Percentiles rank a stretch among this genome's conserved stretches.
These are phyloP conservation scores for Solanum hybrid DNA, from an alignment of 305 asterid genomes.

Conservation along the genomic window DNA sequence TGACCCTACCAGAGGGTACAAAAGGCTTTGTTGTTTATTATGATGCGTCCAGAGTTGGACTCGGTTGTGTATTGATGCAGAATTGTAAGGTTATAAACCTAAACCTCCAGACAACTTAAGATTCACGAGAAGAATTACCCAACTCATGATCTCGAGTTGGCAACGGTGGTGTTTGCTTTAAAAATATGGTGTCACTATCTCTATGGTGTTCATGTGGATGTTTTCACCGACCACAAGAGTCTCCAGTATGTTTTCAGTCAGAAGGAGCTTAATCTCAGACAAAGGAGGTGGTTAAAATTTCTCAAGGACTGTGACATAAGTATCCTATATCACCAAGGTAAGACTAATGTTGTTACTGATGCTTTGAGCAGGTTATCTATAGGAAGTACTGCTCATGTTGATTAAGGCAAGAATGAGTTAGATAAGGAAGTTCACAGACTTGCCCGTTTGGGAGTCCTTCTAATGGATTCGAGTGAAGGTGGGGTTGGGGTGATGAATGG, in stretches of 20 bases:
- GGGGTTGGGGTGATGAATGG: not conserved
- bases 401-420: too few relatives aligned
- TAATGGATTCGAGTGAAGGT: not conserved
- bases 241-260: too few relatives aligned
- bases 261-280: not conserved
- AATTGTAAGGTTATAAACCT: not conserved
- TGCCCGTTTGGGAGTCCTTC: not conserved
- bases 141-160: not conserved
- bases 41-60: not conserved
- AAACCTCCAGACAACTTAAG: not conserved
- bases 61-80: not conserved
- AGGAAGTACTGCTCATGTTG: not conserved
- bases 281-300: not conserved
- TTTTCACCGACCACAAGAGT: not conserved
- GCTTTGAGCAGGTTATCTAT: not conserved
- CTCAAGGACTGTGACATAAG: not conserved
- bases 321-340: not conserved
- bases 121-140: not conserved
- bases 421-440: too few relatives aligned
- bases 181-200: not conserved
- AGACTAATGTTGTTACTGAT: too few relatives aligned
- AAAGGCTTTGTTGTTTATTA: too few relatives aligned
- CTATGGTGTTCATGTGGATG: not conserved
- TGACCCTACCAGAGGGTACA: not conserved
- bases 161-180: too few relatives aligned